These are phyloP conservation scores for Pyrus hybrid DNA, from an alignment of 331 rosid species.

Conservation along the genomic window DNA sequence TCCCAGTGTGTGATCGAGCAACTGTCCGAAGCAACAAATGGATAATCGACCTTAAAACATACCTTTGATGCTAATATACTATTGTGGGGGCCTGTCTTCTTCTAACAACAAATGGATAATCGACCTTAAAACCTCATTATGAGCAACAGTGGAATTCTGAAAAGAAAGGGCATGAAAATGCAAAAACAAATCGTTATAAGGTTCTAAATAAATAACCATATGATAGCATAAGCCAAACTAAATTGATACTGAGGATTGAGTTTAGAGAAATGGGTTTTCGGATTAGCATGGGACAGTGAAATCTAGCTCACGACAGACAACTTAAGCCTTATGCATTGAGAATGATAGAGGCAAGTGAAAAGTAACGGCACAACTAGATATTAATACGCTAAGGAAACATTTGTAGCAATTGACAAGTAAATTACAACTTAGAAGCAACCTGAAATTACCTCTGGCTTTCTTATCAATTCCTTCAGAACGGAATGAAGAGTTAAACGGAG, in stretches of 20 bases:
- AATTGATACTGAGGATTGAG: background rate
- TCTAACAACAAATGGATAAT: constrained; percentile 48
- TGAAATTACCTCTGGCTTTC: constrained; percentile 72
- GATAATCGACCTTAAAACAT: too few relatives aligned
- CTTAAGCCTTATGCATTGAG: background rate
- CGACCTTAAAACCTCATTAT: constrained; percentile 42
- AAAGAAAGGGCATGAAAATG: background rate
- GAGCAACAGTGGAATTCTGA: constrained; percentile 40
- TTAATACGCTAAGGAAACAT: background rate
- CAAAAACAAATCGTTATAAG: background rate
- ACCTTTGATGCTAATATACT: background rate
- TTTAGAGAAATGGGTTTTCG: background rate
- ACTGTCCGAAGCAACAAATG: background rate
- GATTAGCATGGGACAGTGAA: background rate
- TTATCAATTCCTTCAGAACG: constrained; percentile 66
- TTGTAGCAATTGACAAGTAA: constrained; percentile 6
- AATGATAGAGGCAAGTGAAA: background rate
- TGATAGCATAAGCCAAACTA: background rate
- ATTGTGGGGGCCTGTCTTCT: constrained; percentile 35
- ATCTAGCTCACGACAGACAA: background rate
- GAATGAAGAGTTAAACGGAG: constrained; percentile 75
- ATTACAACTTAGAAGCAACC: background rate
- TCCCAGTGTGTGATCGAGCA: background rate
- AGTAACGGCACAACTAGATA: background rate
- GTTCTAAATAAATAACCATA: background rate